phyloP scores from a whole-genome alignment of 164 flowering plant genomes.

The Kingdonia uniflora region DNA sequence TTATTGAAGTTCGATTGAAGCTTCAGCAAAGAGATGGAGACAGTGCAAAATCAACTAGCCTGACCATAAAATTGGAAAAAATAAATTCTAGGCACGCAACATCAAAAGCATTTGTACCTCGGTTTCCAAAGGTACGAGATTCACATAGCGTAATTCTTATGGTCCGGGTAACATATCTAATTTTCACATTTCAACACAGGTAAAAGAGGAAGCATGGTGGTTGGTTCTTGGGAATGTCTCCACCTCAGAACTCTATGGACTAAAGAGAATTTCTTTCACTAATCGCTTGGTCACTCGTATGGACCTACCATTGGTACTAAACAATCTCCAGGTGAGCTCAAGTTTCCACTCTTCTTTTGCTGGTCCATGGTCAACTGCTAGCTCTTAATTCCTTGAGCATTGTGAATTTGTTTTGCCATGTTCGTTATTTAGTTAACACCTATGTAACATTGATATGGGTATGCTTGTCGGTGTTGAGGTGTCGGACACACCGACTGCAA shows the following conservation, averaged over 20 bases:
- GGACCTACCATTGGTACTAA: conserved; percentile 43
- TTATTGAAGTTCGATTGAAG: conserved; percentile 41
- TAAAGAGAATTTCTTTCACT: conserved; percentile 78
- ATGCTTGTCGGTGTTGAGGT: no score
- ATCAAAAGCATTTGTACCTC: conserved; percentile 70
- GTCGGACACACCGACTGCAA: no score
- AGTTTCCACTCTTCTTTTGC: neutral
- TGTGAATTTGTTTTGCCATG: no score
- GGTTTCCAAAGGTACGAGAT: conserved; percentile 72
- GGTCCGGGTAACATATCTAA: conserved; percentile 3
- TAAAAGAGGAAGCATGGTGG: conserved; percentile 99
- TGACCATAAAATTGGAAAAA: conserved; percentile 59
- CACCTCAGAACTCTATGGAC: conserved; percentile 63
- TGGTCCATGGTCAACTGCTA: neutral
- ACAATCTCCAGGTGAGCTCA: conserved; percentile 39
- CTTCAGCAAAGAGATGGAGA: conserved; percentile 31
- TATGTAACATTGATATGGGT: no score
- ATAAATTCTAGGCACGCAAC: conserved; percentile 28
- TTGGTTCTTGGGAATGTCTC: conserved; percentile 66
- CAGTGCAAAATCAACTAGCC: conserved; percentile 14
- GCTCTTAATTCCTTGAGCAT: no score
- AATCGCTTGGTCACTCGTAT: conserved; percentile 50
- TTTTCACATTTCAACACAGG: conserved; percentile 25
- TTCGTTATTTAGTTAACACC: no score
- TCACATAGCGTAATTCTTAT: conserved; percentile 1